Conservation (phyloP, 2,329 filamentous ascomycete species). For the Botryotinia calthae region DNA sequence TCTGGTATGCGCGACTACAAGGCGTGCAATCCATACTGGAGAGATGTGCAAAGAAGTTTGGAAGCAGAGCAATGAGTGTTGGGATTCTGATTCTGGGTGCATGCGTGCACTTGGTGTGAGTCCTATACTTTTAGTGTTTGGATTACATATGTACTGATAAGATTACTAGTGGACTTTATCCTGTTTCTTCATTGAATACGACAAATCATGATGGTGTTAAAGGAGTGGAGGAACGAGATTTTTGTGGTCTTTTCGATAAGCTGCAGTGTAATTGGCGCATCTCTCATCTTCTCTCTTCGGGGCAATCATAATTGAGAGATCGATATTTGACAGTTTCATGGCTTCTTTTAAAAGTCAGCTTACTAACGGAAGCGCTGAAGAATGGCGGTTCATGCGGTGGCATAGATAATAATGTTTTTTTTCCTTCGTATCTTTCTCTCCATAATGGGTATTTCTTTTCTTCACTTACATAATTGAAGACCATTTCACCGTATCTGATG, state of each 20-base stretch:
- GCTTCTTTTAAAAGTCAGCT: not conserved
- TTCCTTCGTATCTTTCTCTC: not conserved
- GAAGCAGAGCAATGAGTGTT: not conserved
- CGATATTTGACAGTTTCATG: not conserved
- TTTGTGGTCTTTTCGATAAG: not conserved
- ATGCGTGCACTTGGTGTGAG: not conserved
- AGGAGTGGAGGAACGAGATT: not conserved
- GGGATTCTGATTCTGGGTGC: not conserved
- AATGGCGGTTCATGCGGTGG: not conserved
- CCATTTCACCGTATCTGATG: rapidly evolving
- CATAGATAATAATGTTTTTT: not conserved
- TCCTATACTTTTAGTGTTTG: not conserved
- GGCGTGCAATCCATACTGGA: not conserved
- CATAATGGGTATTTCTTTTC: not conserved
- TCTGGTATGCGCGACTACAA: not conserved
- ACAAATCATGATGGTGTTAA: not conserved
- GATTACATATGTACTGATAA: rapidly evolving
- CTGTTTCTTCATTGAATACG: not conserved
- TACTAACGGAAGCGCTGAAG: rapidly evolving
- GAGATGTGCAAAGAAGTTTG: not conserved
- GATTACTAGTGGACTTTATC: not conserved
- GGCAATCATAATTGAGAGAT: not conserved
- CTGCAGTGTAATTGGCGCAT: not conserved
- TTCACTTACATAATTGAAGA: not conserved
- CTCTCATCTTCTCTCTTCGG: rapidly evolving